Evolutionary conservation across 1,139 yeast genomes (phyloP), one percentile per base, ranked within the genome.

Genomic region (Lodderomyces parapsilosis): DNA sequence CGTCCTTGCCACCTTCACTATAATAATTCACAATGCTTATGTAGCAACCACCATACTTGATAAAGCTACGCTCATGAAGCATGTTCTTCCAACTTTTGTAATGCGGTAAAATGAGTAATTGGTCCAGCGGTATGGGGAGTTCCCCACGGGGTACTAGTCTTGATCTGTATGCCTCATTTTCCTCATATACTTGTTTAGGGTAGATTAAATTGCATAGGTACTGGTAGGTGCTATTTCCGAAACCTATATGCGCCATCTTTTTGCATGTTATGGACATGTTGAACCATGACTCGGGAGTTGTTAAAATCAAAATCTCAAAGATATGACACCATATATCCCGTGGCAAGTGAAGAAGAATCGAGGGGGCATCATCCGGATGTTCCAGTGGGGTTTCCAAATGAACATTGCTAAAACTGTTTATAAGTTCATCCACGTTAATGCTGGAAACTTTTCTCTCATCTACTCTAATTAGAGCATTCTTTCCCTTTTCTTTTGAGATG

Each of bases 11-110:
- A 40, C 97, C 96, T 56, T 87, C 87, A 46, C 95, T 76, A 52
- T 86, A 77, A 61, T 89, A 91, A 49, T 87, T 86, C 42, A 93
- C 86, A 10, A 86, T 87, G 54, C 95, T 83, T 24, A 93, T 86
- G 57, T 91, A 93, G 31, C 90, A 76, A 1, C 99, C 99, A 41
- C 80, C 70, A 59, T 80, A 88, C 55, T 91, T 84, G 18, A 91
- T 55, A 53, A 84, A 84, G 0, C 98, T 96, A 25, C 76, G 51
- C 19, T 58, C 49, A 8, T 52, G 49, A 20, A 68, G 55, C 89
- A 84, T 83, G 15, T 58, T 49, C 42, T 68, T 69, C 81, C 85
- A 81, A 30, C 82, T 68, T 42, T 66, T 63, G 68, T 80, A 82
- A 18, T 67, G 63, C 1, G 71, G 66, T 9, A 76, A 63, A 54